Percentiles rank a stretch among this genome's conserved stretches.
Evolutionary conservation across 225 moss, liverwort and hornwort genomes (phyloP).

Genomic region (Climacium dendroides): DNA sequence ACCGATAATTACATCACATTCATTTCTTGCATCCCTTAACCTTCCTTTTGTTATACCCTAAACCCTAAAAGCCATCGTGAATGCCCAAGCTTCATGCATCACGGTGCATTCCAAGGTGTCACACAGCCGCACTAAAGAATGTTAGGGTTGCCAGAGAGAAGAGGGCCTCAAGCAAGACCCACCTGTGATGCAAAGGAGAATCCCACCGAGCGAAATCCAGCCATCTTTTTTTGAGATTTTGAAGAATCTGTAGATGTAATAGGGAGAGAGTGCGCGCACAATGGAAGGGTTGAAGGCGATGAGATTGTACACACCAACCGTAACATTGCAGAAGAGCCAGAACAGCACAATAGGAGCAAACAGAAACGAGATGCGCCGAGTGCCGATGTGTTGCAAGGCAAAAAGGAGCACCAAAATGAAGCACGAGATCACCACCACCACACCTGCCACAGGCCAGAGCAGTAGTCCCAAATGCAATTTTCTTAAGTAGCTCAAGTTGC

Average conservation of each 20-base stretch:
- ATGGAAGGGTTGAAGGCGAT: constrained; percentile 28
- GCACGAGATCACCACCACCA: constrained; percentile 52
- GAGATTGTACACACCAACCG: constrained; percentile 62
- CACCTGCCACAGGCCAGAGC: constrained; percentile 21
- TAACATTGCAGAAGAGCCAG: constrained; percentile 51
- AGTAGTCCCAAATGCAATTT: neutral
- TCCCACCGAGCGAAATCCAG: constrained; percentile 74
- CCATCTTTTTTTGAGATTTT: constrained; percentile 44
- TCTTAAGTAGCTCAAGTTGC: neutral
- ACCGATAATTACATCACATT: neutral
- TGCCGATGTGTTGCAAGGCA: constrained; percentile 59
- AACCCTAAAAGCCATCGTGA: neutral
- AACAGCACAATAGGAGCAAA: constrained; percentile 70
- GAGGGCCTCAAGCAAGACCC: neutral
- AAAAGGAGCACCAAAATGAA: constrained; percentile 53
- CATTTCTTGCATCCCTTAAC: neutral
- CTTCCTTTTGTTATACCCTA: neutral
- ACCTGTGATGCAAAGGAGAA: constrained; percentile 90
- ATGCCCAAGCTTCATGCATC: neutral
- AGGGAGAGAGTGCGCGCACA: constrained; percentile 56
- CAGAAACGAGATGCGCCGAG: constrained; percentile 57
- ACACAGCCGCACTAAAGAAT: neutral
- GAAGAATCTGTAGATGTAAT: constrained; percentile 53
- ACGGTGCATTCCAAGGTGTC: neutral
- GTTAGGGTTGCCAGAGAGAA: neutral